Base-by-base conservation (phyloP, 2,329 filamentous ascomycete species). In the Phialophora verrucosa region DNA sequence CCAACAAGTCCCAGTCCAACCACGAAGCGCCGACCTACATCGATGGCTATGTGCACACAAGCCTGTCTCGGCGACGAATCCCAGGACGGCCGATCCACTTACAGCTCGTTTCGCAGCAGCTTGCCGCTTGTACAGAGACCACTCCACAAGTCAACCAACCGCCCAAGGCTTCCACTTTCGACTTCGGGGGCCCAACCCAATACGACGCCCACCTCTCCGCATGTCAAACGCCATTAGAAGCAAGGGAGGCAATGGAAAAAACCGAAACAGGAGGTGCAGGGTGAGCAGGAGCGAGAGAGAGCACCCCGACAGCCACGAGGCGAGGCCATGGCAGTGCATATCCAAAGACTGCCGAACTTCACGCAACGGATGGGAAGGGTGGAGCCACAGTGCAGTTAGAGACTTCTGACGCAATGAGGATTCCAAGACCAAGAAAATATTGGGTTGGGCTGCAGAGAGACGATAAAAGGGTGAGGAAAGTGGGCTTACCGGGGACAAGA, bases 401-500 rank as follows among this genome's bases (percentile, higher is more conserved):
- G 38, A n/a, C 38, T 44, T 44, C 38, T 5, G 38, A n/a, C 38
- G 38, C 38, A n/a, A 17, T 8, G 38, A 44, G 17, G 38, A 20
- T 44, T n/a, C 3, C 54, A 17, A n/a, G 44, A 47, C 38, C 10
- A 55, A 49, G 56, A n/a, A 50, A 5, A 2, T 49, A 31, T 32
- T 64, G 29, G 17, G 23, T 2, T 49, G n/a, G 35, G 62, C 56
- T 10, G 47, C 32, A 17, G 31, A 64, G 56, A 59, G 25, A 8
- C 47, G 56, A 7, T 64, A 56, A 49, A 23, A 11, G 8, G 49
- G 47, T 14, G 27, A 51, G 50, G 44, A 20, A 23, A 35, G 35
- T 6, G n/a, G 42, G 27, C 14, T 55, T 20, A 64, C 47, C 20
- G 62, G 60, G 6, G 62, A 64, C 42, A 47, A 56, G 29, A 64